These are phyloP conservation scores for Trifolium fragiferum DNA, from an alignment of 306 rosid genomes.

Conservation along the genomic window DNA sequence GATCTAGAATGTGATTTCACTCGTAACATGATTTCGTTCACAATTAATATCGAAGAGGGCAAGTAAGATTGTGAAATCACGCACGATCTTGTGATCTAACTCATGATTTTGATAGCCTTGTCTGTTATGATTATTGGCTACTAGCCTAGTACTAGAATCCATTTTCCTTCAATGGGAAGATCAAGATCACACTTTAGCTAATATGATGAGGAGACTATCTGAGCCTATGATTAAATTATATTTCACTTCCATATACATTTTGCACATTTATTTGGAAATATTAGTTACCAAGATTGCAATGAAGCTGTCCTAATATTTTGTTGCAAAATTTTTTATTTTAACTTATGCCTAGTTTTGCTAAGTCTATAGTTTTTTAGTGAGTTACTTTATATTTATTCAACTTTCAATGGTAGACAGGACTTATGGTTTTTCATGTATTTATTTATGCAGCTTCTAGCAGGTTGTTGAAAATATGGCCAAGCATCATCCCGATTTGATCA, in stretches of 20 bases:
- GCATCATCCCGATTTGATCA: constrained; percentile 90
- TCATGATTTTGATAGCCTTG: background rate
- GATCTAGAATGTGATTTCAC: background rate
- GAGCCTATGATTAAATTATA: background rate
- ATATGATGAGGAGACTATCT: background rate
- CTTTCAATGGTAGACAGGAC: background rate
- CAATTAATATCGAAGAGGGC: background rate
- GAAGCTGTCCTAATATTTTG: constrained; percentile 1
- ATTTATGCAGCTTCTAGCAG: constrained; percentile 34
- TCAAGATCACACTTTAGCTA: constrained; percentile 17
- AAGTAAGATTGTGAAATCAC: background rate
- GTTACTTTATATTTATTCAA: constrained; percentile 7
- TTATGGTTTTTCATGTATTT: background rate
- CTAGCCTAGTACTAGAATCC: too few relatives aligned
- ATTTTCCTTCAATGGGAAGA: background rate
- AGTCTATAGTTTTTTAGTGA: background rate
- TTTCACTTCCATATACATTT: constrained; percentile 8
- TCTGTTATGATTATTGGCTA: constrained; percentile 17
- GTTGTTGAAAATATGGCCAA: constrained; percentile 67
- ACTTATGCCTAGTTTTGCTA: background rate
- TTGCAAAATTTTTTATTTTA: background rate
- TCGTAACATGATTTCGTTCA: background rate
- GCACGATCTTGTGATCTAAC: background rate
- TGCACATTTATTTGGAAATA: background rate
- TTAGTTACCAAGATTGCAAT: background rate